Evolutionary conservation across 2,329 filamentous ascomycete genomes (phyloP).

Genomic region (Claviceps africana): DNA sequence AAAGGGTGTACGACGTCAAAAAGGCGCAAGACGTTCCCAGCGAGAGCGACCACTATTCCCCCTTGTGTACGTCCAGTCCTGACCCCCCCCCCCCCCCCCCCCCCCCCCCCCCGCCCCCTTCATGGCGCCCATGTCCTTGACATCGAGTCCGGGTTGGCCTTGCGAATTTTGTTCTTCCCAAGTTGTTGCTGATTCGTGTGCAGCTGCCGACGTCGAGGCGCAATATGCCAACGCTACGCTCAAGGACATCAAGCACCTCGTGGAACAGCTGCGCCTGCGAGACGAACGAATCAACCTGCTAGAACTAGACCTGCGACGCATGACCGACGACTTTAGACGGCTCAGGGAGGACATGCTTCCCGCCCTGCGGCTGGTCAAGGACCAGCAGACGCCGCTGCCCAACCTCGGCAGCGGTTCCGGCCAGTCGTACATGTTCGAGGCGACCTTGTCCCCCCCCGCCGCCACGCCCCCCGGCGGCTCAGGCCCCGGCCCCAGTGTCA

Average conservation of each 20-base stretch:
- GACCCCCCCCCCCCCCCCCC: too few species aligned
- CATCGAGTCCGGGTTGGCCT: too few species aligned
- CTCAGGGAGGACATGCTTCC: constrained; percentile 85
- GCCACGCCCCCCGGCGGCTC: constrained; percentile 38
- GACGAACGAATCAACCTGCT: constrained; percentile 79
- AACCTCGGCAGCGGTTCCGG: constrained; percentile 20
- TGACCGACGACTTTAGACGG: constrained; percentile 79
- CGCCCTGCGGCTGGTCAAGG: constrained; percentile 79
- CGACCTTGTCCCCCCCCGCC: constrained; percentile 37
- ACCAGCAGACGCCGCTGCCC: constrained; percentile 78
- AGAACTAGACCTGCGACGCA: constrained; percentile 68
- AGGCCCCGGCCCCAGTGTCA: constrained; percentile 42
- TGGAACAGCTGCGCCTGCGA: constrained; percentile 75
- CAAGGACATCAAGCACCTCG: constrained; percentile 82
- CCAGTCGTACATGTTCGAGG: constrained; percentile 37
- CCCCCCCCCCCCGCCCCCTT: too few species aligned
- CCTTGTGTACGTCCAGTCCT: constrained; percentile 54
- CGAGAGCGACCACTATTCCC: constrained; percentile 87
- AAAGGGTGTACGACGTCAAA: constrained; percentile 93
- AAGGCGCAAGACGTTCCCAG: constrained; percentile 83
- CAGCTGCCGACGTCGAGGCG: constrained; percentile 78
- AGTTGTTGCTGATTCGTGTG: constrained; percentile 9
- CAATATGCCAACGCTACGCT: constrained; percentile 79
- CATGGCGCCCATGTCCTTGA: too few species aligned
- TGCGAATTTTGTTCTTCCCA: too few species aligned